These are phyloP conservation scores for Amauroascus verrucosus DNA, from an alignment of 2,329 filamentous ascomycete species.

Conservation along the genomic window DNA sequence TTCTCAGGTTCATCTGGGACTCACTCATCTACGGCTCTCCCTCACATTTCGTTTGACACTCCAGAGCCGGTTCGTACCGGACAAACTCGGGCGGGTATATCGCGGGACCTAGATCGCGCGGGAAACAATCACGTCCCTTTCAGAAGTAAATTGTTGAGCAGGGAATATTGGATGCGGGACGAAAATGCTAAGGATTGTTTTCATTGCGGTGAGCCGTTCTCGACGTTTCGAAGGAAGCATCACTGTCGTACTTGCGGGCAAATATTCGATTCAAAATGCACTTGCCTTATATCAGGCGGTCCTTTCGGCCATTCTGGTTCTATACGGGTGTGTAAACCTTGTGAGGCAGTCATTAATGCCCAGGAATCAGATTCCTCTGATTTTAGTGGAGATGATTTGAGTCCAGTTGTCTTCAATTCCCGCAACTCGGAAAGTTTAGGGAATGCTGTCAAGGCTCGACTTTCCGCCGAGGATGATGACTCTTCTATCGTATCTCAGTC, in stretches of 20 bases:
- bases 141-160: constrained; percentile 77
- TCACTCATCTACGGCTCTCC: constrained; percentile 32
- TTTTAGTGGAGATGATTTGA: constrained; percentile 60
- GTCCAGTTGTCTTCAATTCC: constrained; percentile 55
- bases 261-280: constrained; percentile 96
- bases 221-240: constrained; percentile 89
- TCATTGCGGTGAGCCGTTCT: constrained; percentile 78
- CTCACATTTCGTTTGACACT: constrained; percentile 23
- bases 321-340: constrained; percentile 84
- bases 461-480: constrained; percentile 38
- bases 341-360: constrained; percentile 80
- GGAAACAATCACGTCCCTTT: constrained; percentile 32
- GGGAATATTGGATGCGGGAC: constrained; percentile 98
- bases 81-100: constrained; percentile 6
- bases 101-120: constrained; percentile 1
- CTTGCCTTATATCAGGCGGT: constrained; percentile 75
- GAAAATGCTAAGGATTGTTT: constrained; percentile 98
- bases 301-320: constrained; percentile 78
- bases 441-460: constrained; percentile 34
- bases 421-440: constrained; percentile 50
- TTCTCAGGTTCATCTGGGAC: constrained; percentile 36
- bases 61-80: constrained; percentile 16
- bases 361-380: constrained; percentile 87
- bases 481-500: constrained; percentile 38
- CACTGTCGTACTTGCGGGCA: constrained; percentile 94